Evolutionary conservation across 768 basidiomycete species (phyloP).

Genomic region (Collybia sp.): DNA sequence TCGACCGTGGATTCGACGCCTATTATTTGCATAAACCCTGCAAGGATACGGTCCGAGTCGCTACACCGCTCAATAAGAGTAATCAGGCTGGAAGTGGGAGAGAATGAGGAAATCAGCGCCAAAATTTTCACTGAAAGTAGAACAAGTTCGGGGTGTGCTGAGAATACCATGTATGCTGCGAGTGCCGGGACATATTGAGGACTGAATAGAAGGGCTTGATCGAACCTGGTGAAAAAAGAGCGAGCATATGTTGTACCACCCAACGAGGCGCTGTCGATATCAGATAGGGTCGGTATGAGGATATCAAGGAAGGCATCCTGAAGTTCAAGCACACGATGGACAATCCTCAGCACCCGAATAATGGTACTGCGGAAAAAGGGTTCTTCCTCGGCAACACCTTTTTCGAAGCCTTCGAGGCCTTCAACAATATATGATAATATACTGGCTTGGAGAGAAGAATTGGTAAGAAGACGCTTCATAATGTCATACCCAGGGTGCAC

Average conservation of each 20-base stretch:
- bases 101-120: constrained; percentile 57
- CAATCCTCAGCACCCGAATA: constrained; percentile 75
- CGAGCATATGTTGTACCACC: constrained; percentile 54
- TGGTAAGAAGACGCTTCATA: constrained; percentile 72
- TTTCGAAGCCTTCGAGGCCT: constrained; percentile 73
- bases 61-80: constrained; percentile 75
- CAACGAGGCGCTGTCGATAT: constrained; percentile 52
- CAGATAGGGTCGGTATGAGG: constrained; percentile 70
- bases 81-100: constrained; percentile 67
- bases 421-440: constrained; percentile 80
- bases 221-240: constrained; percentile 69
- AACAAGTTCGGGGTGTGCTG: constrained; percentile 66
- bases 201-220: constrained; percentile 68
- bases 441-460: constrained; percentile 64
- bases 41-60: constrained; percentile 82
- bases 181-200: constrained; percentile 75
- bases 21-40: constrained; percentile 69
- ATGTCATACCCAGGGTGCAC: constrained; percentile 87
- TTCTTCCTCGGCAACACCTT: constrained; percentile 62
- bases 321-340: constrained; percentile 75
- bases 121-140: constrained; percentile 80
- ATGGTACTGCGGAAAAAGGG: constrained; percentile 72
- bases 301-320: constrained; percentile 90
- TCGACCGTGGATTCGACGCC: constrained; percentile 58
- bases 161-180: constrained; percentile 73